phyloP scores from a whole-genome alignment of 371 early-diverging fungal species.

The Entomophthora muscae region DNA sequence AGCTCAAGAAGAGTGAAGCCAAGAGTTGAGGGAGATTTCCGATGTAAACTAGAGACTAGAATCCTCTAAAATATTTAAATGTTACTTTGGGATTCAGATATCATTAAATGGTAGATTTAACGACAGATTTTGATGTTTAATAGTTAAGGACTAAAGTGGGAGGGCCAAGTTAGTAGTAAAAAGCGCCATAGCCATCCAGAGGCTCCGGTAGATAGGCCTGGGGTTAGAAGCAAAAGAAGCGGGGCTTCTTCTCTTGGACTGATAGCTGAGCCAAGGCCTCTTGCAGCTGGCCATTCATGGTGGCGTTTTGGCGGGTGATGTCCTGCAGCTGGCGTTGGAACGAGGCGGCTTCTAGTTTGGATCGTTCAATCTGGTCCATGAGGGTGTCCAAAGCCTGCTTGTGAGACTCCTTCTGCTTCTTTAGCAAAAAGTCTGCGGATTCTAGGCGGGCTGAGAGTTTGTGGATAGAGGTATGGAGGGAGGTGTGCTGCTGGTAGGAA shows the following conservation, averaged over 20 bases:
- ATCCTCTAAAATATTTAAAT: no score
- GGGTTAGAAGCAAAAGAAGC: not conserved
- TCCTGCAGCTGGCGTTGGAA: slow-evolving; percentile 5
- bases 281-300: not conserved
- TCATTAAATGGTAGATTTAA: no score
- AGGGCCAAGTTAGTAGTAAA: no score
- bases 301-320: not conserved
- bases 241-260: not conserved
- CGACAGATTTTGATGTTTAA: no score
- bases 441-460: not conserved
- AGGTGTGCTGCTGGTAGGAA: slow-evolving; percentile 3
- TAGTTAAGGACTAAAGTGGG: no score
- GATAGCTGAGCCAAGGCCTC: not conserved
- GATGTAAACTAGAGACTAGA: no score
- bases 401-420: not conserved
- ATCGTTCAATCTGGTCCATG: slow-evolving; percentile 6
- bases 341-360: slow-evolving; percentile 2
- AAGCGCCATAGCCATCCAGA: no score
- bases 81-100: no score
- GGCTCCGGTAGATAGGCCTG: no score
- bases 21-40: no score
- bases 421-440: not conserved
- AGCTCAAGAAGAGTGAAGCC: no score
- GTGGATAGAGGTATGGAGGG: slow-evolving; percentile 3
- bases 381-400: not conserved